Conservation (phyloP, 129 eudicot species). For the Tanacetum coccineum region DNA sequence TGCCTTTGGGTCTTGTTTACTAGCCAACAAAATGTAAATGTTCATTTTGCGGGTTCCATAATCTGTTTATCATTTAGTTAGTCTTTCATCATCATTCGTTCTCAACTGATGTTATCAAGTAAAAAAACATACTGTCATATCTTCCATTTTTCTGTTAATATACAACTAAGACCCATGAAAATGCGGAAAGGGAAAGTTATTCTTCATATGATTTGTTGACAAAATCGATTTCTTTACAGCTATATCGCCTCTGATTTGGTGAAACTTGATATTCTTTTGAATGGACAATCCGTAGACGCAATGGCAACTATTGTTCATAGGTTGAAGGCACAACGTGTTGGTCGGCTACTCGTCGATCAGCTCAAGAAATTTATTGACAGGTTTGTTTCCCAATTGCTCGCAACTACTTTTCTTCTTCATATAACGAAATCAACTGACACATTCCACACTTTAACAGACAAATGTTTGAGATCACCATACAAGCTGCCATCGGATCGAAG, state of each 20-base stretch:
- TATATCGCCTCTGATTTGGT: conserved; percentile 80
- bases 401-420: no score
- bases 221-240: conserved; percentile 38
- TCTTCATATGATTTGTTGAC: conserved; percentile 6
- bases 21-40: no score
- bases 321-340: conserved; percentile 86
- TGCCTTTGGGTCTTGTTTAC: no score
- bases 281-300: conserved; percentile 96
- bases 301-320: conserved; percentile 96
- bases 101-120: neutral
- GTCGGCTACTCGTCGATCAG: conserved; percentile 93
- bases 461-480: no score
- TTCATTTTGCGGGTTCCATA: neutral
- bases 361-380: no score
- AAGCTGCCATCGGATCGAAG: no score
- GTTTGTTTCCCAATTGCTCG: no score
- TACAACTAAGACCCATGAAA: neutral
- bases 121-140: no score
- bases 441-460: no score
- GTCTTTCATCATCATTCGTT: neutral
- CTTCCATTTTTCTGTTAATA: no score
- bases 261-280: conserved; percentile 87
- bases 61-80: neutral
- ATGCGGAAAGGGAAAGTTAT: neutral
- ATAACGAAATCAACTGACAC: no score